Evolutionary conservation across 139 green algal species (phyloP).

Genomic region (Ettlia oleoabundans): DNA sequence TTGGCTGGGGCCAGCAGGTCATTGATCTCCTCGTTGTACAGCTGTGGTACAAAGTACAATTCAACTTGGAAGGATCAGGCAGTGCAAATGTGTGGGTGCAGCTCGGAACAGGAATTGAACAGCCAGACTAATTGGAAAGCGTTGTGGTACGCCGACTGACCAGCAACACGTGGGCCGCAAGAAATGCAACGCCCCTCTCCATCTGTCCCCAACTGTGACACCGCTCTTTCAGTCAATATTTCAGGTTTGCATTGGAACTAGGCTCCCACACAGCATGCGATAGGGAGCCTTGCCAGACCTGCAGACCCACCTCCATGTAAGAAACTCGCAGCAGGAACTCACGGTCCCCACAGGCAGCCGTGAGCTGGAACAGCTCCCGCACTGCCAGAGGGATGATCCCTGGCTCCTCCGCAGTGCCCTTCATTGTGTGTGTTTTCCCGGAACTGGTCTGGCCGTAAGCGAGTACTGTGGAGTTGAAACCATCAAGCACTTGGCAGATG

Average conservation of each 20-base stretch:
- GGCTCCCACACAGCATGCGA: not conserved
- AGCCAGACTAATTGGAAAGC: too few species aligned
- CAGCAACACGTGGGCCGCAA: too few species aligned
- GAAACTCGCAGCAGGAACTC: conserved; percentile 96
- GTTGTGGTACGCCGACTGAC: too few species aligned
- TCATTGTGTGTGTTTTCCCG: conserved; percentile 98
- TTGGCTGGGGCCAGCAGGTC: conserved; percentile 89
- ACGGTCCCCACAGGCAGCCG: conserved; percentile 63
- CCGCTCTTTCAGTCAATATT: not conserved
- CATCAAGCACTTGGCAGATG: conserved; percentile 42
- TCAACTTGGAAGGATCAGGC: not conserved
- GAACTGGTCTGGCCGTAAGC: conserved; percentile 96
- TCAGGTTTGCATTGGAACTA: not conserved
- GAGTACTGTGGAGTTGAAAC: conserved; percentile 95
- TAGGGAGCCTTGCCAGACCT: not conserved
- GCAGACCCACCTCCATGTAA: conserved; percentile 91
- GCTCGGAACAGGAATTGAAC: not conserved
- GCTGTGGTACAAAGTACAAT: conserved; percentile 49
- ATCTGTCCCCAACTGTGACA: not conserved
- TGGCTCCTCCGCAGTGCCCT: conserved; percentile 63
- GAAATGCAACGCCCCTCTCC: not conserved
- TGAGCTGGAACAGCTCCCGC: conserved; percentile 80
- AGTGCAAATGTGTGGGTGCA: not conserved
- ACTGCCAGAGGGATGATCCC: conserved; percentile 81
- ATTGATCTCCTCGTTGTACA: conserved; percentile 99